Percentiles rank a stretch among this genome's conserved stretches.
These are phyloP conservation scores for Lentinula edodes DNA, from an alignment of 768 basidiomycete species.

Conservation along the genomic window DNA sequence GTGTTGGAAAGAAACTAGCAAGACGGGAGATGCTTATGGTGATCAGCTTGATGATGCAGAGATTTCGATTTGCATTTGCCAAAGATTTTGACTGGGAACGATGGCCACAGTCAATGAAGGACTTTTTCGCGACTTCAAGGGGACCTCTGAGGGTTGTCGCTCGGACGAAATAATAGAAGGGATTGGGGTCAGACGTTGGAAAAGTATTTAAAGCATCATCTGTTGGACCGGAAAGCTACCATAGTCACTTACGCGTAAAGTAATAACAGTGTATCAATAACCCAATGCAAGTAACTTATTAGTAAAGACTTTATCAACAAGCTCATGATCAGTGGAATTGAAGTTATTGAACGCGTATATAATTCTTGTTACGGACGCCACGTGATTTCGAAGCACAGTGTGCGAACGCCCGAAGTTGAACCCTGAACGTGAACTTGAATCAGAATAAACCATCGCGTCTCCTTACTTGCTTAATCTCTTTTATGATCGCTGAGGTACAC, in stretches of 20 bases:
- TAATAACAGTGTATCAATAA: too few species aligned
- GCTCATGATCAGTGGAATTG: too few species aligned
- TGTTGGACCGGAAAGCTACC: too few species aligned
- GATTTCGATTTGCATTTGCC: slow-evolving; percentile 29
- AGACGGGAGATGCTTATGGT: slow-evolving; percentile 34
- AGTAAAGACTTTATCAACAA: too few species aligned
- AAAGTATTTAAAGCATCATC: not conserved
- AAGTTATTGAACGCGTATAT: too few species aligned
- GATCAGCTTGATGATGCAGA: slow-evolving; percentile 28
- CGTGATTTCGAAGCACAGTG: too few species aligned
- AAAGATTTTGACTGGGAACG: slow-evolving; percentile 6
- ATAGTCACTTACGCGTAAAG: too few species aligned
- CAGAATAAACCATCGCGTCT: not conserved
- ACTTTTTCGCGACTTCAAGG: slow-evolving; percentile 3
- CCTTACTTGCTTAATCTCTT: not conserved
- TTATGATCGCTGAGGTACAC: not conserved
- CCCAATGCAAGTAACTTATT: too few species aligned
- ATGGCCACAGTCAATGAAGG: slow-evolving; percentile 5
- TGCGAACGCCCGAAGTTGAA: too few species aligned
- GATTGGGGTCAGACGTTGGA: not conserved
- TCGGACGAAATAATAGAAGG: not conserved
- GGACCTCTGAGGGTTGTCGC: not conserved
- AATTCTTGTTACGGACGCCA: too few species aligned
- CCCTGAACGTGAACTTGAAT: not conserved
- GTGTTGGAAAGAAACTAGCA: slow-evolving; percentile 32